phyloP scores from a whole-genome alignment of 768 basidiomycete species.

The Epithele typhae region DNA sequence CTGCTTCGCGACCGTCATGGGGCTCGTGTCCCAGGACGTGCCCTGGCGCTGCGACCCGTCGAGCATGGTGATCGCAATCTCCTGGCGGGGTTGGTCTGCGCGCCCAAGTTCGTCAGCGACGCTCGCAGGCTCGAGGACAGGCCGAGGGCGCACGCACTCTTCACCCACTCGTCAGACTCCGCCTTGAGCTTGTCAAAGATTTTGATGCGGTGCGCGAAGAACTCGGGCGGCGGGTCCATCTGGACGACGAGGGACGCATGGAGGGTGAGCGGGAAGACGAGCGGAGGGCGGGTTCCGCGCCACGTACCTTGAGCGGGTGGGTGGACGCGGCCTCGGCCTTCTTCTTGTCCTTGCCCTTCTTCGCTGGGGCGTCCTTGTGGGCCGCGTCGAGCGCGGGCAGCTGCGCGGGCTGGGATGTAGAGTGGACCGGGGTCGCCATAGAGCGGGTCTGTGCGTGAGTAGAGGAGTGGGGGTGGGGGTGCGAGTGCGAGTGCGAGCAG shows the following conservation, averaged over 20 bases:
- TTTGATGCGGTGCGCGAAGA: slow-evolving; percentile 84
- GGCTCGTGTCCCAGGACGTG: slow-evolving; percentile 92
- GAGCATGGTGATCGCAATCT: slow-evolving; percentile 79
- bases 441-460: slow-evolving; percentile 4
- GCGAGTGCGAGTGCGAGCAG: too few species aligned
- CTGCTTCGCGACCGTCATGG: slow-evolving; percentile 85
- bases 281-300: slow-evolving; percentile 10
- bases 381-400: slow-evolving; percentile 41
- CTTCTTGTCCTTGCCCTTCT: slow-evolving; percentile 36
- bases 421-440: slow-evolving; percentile 55
- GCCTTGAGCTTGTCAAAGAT: slow-evolving; percentile 85
- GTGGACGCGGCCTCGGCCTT: slow-evolving; percentile 31
- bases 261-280: slow-evolving; percentile 1
- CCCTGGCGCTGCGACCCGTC: slow-evolving; percentile 84
- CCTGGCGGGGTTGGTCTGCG: slow-evolving; percentile 73
- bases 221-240: slow-evolving; percentile 80
- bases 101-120: neutral
- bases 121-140: too few species aligned
- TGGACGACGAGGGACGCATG: slow-evolving; percentile 8
- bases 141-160: slow-evolving; percentile 42
- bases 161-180: slow-evolving; percentile 77
- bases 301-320: slow-evolving; percentile 74
- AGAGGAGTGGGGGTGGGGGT: too few species aligned
- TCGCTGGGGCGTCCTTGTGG: slow-evolving; percentile 41
- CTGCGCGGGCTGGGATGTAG: slow-evolving; percentile 49